phyloP scores from a whole-genome alignment of 805 yeast species.

The Saccharomycopsis javanensis region DNA sequence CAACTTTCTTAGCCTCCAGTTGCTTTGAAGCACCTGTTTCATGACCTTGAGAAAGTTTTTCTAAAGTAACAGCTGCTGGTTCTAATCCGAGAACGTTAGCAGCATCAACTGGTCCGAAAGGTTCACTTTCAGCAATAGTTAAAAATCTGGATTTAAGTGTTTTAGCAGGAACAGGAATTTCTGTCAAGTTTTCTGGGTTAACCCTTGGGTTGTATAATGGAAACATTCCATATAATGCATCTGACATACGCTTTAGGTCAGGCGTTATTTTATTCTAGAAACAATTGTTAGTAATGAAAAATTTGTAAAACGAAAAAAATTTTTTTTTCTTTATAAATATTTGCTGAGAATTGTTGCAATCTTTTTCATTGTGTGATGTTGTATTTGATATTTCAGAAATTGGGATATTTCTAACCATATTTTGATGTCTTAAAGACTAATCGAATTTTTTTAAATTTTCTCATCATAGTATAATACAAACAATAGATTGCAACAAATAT shows the following conservation, averaged over 20 bases:
- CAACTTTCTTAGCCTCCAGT: slow-evolving; percentile 23
- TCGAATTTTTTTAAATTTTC: slow-evolving; percentile 39
- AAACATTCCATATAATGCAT: slow-evolving; percentile 67
- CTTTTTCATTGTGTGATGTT: slow-evolving; percentile 1
- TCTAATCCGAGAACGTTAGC: slow-evolving; percentile 73
- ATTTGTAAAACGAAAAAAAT: not conserved
- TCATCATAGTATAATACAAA: slow-evolving; percentile 32
- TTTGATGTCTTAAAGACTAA: slow-evolving; percentile 68
- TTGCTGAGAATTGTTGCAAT: no score
- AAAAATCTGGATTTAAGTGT: slow-evolving; percentile 74
- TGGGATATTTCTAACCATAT: slow-evolving; percentile 40
- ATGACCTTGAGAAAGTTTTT: slow-evolving; percentile 51
- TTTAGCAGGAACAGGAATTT: slow-evolving; percentile 82
- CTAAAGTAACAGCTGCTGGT: slow-evolving; percentile 77
- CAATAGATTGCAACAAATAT: no score
- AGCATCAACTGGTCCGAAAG: slow-evolving; percentile 93
- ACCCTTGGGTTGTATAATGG: slow-evolving; percentile 50
- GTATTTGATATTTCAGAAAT: slow-evolving; percentile 20
- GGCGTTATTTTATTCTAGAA: slow-evolving; percentile 41
- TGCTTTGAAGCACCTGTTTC: slow-evolving; percentile 28
- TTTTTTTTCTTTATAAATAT: no score
- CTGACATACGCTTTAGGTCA: slow-evolving; percentile 51
- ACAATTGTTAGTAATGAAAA: not conserved
- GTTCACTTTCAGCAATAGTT: slow-evolving; percentile 88
- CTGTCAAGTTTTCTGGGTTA: slow-evolving; percentile 71